Conservation (phyloP, 441 rosid species). For the Oxalis stricta region DNA sequence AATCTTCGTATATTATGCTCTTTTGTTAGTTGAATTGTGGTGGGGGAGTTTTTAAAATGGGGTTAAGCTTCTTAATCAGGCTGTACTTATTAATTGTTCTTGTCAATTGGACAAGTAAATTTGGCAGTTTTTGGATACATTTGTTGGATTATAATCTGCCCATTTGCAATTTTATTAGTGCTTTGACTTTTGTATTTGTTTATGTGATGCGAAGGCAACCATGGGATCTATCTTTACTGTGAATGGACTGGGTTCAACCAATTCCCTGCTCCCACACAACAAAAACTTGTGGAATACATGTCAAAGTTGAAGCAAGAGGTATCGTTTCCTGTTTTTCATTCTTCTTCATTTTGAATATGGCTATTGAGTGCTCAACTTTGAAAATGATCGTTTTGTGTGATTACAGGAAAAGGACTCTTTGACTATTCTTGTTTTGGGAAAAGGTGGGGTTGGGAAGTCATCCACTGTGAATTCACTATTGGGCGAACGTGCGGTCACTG, state of each 20-base stretch:
- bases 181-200: background rate
- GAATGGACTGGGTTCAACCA: slow-evolving; percentile 90
- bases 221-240: slow-evolving; percentile 43
- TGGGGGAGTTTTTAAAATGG: too few relatives aligned
- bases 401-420: slow-evolving; percentile 58
- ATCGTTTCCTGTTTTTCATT: background rate
- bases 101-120: too few relatives aligned
- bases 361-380: background rate
- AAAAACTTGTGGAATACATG: slow-evolving; percentile 57
- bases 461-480: slow-evolving; percentile 89
- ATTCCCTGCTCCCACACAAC: slow-evolving; percentile 76
- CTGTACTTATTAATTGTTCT: too few relatives aligned
- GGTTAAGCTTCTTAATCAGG: too few relatives aligned
- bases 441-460: slow-evolving; percentile 96
- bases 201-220: slow-evolving; percentile 6
- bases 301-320: slow-evolving; percentile 80
- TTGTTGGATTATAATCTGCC: too few relatives aligned
- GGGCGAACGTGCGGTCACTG: slow-evolving; percentile 80
- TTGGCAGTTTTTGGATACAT: too few relatives aligned
- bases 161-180: background rate
- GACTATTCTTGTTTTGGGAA: slow-evolving; percentile 90
- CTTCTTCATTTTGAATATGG: background rate
- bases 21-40: too few relatives aligned
- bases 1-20: too few relatives aligned
- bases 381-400: background rate